A percentile compares a stretch with the other conserved stretches of the same genome.
These are phyloP conservation scores for Falciphora oryzae DNA, from an alignment of 2,329 filamentous ascomycete species.

Conservation along the genomic window DNA sequence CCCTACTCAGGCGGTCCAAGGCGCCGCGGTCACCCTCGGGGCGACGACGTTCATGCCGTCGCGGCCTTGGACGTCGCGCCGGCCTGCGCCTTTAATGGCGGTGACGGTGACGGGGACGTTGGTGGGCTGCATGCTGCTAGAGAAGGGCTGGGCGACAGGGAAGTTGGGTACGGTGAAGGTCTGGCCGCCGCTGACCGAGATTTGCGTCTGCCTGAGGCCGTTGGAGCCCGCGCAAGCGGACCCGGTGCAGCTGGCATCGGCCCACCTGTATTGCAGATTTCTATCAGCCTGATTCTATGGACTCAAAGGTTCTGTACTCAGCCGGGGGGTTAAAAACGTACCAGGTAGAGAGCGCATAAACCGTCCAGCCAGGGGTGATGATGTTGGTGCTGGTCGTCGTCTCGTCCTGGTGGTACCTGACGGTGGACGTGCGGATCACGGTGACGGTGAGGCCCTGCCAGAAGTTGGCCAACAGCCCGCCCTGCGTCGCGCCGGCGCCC, in stretches of 20 bases:
- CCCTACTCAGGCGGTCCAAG: background rate
- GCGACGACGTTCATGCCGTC: background rate
- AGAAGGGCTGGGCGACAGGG: background rate
- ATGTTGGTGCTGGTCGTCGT: background rate
- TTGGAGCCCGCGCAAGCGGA: background rate
- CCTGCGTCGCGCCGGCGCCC: background rate
- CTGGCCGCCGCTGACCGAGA: background rate
- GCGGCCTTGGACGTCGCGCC: background rate
- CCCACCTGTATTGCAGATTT: background rate
- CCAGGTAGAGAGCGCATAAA: background rate
- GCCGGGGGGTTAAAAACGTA: background rate
- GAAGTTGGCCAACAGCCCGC: background rate
- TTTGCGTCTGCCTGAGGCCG: background rate
- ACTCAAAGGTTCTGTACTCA: too few relatives aligned
- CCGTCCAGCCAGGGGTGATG: background rate
- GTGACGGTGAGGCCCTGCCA: background rate
- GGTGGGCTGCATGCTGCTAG: background rate
- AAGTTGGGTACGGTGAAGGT: background rate
- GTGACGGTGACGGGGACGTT: background rate
- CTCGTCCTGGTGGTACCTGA: background rate
- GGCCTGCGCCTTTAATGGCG: background rate
- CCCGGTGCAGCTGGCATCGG: background rate
- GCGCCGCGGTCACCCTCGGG: background rate
- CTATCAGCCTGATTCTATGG: too few relatives aligned
- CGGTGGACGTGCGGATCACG: background rate